Conservation (phyloP, 2,329 filamentous ascomycete genomes). For the Pseudogymnoascus sp. region DNA sequence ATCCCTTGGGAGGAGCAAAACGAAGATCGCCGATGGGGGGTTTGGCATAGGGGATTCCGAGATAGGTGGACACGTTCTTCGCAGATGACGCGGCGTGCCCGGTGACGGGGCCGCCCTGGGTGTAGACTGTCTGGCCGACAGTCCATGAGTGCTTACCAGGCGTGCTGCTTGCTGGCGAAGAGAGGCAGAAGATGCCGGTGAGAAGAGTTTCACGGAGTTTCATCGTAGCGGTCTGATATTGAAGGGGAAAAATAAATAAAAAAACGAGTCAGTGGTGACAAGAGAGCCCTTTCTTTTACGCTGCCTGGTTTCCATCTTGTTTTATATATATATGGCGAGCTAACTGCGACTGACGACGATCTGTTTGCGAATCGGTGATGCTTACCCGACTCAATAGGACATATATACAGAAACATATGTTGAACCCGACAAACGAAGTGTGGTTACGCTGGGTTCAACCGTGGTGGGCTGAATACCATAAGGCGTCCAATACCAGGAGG, state of each 20-base stretch:
- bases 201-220: background rate
- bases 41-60: constrained; percentile 35
- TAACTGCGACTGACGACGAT: background rate
- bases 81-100: constrained; percentile 20
- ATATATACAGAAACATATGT: background rate
- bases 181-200: background rate
- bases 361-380: background rate
- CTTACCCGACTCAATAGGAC: background rate
- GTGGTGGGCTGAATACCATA: background rate
- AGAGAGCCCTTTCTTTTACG: background rate
- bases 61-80: constrained; percentile 27
- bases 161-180: background rate
- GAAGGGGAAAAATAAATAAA: background rate
- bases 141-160: background rate
- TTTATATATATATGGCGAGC: background rate
- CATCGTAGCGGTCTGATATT: background rate
- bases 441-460: background rate
- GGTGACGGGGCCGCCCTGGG: constrained; percentile 22
- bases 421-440: background rate
- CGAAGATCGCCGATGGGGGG: constrained; percentile 33
- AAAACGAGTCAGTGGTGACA: background rate
- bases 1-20: constrained; percentile 30
- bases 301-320: background rate
- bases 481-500: background rate
- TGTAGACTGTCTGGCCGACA: constrained; percentile 24